phyloP scores from a whole-genome alignment of 2,329 filamentous ascomycete genomes.

The Apiospora marii region DNA sequence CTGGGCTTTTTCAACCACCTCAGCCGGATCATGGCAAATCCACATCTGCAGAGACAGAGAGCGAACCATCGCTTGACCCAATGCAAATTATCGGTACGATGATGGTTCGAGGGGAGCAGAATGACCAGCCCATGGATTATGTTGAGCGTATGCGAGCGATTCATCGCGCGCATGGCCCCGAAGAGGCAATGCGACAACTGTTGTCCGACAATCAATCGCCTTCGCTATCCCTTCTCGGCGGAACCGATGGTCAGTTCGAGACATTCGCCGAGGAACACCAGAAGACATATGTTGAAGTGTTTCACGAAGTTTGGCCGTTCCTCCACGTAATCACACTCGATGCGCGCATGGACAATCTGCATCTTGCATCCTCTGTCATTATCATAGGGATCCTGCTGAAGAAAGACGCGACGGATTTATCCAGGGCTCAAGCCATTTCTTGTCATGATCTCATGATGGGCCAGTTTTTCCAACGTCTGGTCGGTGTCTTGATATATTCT shows the following conservation, averaged over 20 bases:
- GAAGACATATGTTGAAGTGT: conserved; percentile 7
- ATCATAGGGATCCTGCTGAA: conserved; percentile 14
- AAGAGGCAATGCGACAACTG: not conserved
- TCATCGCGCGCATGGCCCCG: not conserved
- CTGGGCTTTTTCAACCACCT: not conserved
- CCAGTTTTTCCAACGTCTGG: conserved; percentile 15
- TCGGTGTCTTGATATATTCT: not conserved
- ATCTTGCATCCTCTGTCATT: conserved; percentile 19
- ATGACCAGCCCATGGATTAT: not conserved
- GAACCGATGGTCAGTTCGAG: not conserved
- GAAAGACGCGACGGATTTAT: not conserved
- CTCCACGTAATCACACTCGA: conserved; percentile 13
- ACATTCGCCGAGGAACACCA: not conserved
- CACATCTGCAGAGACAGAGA: not conserved
- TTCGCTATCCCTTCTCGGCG: not conserved
- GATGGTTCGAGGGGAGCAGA: not conserved
- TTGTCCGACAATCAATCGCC: not conserved
- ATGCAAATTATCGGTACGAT: not conserved
- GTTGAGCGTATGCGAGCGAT: not conserved
- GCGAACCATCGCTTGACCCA: not conserved
- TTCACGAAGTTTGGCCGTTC: conserved; percentile 23
- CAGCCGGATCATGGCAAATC: not conserved
- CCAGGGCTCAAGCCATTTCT: not conserved
- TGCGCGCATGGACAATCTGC: not conserved
- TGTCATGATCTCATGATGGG: conserved; percentile 19